phyloP scores from a whole-genome alignment of 1,284 basidiomycete species.

The Rhodotorula sp. region DNA sequence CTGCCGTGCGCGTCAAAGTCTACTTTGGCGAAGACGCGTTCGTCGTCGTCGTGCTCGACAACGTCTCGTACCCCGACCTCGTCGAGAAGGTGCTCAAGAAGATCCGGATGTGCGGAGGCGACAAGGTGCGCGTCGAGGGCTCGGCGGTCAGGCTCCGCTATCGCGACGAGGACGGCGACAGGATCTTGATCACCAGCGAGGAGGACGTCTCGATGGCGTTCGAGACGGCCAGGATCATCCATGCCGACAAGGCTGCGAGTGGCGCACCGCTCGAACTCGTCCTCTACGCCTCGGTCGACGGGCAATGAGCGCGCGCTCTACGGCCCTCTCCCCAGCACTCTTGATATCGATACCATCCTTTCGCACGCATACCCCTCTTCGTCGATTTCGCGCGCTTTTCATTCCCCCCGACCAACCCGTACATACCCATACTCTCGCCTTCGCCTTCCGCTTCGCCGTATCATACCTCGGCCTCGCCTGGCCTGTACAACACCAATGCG shows the following conservation, averaged over 20 bases:
- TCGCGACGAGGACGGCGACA: slow-evolving; percentile 85
- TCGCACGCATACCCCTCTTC: too few species aligned
- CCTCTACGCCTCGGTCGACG: slow-evolving; percentile 20
- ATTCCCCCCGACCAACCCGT: too few species aligned
- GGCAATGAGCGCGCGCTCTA: background rate
- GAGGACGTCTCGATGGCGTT: slow-evolving; percentile 90
- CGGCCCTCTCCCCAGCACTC: too few species aligned
- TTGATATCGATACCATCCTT: too few species aligned
- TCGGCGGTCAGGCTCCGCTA: slow-evolving; percentile 78
- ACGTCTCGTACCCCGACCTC: slow-evolving; percentile 73
- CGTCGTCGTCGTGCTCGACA: slow-evolving; percentile 78
- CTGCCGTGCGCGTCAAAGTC: slow-evolving; percentile 55
- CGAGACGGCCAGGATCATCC: slow-evolving; percentile 52
- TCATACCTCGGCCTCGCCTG: too few species aligned
- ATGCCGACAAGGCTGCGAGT: background rate
- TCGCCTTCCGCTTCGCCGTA: too few species aligned
- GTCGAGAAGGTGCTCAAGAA: slow-evolving; percentile 89
- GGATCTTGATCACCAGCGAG: slow-evolving; percentile 77
- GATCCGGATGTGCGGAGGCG: slow-evolving; percentile 76
- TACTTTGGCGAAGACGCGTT: slow-evolving; percentile 87
- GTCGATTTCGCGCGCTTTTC: too few species aligned
- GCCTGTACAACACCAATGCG: too few species aligned
- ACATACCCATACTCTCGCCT: too few species aligned
- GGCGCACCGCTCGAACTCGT: slow-evolving; percentile 19
- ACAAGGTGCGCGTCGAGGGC: slow-evolving; percentile 56